These are phyloP conservation scores for Aspergillus nomiae DNA, from an alignment of 2,329 filamentous ascomycete genomes.

Conservation along the genomic window DNA sequence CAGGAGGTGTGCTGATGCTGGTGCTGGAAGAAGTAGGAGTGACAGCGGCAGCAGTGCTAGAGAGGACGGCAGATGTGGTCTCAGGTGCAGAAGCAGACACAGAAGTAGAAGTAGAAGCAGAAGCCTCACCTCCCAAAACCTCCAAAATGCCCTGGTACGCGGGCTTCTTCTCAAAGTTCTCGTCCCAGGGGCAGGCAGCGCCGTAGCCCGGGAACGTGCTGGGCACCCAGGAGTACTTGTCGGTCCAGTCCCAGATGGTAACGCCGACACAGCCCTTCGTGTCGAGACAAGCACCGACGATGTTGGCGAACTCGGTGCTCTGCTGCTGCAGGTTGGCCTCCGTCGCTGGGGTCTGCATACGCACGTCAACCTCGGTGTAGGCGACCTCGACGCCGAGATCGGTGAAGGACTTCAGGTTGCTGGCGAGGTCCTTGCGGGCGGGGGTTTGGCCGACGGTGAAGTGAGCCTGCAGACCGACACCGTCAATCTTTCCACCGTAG, in stretches of 20 bases:
- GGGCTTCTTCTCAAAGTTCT: slow-evolving; percentile 50
- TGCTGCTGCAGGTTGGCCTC: slow-evolving; percentile 31
- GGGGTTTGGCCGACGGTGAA: slow-evolving; percentile 47
- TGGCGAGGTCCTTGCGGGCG: slow-evolving; percentile 38
- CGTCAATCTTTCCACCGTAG: slow-evolving; percentile 49
- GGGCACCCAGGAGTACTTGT: slow-evolving; percentile 52
- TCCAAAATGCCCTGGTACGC: slow-evolving; percentile 42
- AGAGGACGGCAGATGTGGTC: background rate
- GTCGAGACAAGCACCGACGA: slow-evolving; percentile 34
- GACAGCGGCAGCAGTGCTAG: background rate
- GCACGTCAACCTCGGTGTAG: slow-evolving; percentile 53
- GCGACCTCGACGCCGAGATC: slow-evolving; percentile 45
- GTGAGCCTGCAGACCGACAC: slow-evolving; percentile 49
- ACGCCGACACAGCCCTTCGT: slow-evolving; percentile 35
- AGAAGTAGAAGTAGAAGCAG: slow-evolving; percentile 13
- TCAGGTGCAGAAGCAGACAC: slow-evolving; percentile 2
- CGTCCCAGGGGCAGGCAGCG: slow-evolving; percentile 50
- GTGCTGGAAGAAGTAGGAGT: background rate
- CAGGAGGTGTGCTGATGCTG: background rate
- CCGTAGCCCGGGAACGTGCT: slow-evolving; percentile 44
- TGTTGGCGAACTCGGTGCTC: slow-evolving; percentile 33
- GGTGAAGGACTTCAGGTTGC: slow-evolving; percentile 41
- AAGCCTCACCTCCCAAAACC: slow-evolving; percentile 23
- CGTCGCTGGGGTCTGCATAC: slow-evolving; percentile 41
- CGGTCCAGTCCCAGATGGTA: slow-evolving; percentile 47